Evolutionary conservation across 1,284 basidiomycete genomes (phyloP).

Genomic region (Retiboletus flavoniger): DNA sequence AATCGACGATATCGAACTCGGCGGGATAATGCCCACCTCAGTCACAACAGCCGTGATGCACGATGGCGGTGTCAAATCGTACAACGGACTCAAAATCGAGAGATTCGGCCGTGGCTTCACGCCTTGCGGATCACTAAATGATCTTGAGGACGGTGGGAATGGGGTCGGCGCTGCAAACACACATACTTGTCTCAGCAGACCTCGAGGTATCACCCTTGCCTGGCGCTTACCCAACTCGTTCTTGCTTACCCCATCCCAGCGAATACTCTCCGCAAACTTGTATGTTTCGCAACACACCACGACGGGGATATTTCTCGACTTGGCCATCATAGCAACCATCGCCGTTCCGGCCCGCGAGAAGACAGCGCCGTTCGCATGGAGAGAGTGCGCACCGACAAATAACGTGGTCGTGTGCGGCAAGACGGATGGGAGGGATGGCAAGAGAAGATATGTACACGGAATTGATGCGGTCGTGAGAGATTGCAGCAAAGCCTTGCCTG

Average conservation of each 20-base stretch:
- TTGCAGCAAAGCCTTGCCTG: constrained; percentile 79
- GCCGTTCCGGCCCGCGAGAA: constrained; percentile 95
- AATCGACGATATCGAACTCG: constrained; percentile 79
- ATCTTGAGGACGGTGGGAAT: constrained; percentile 30
- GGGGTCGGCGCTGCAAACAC: constrained; percentile 23
- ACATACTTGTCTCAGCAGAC: constrained; percentile 8
- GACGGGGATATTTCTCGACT: constrained; percentile 86
- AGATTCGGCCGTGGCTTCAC: constrained; percentile 44
- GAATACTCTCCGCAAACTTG: constrained; percentile 94
- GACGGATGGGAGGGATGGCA: constrained; percentile 85
- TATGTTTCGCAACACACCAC: constrained; percentile 98
- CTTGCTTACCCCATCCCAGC: constrained; percentile 92
- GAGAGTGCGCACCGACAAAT: constrained; percentile 89
- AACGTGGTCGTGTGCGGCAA: constrained; percentile 81
- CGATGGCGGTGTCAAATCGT: constrained; percentile 87
- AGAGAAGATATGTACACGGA: constrained; percentile 87
- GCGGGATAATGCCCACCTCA: constrained; percentile 90
- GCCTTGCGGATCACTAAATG: constrained; percentile 3
- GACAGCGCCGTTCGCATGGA: constrained; percentile 93
- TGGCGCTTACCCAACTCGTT: constrained; percentile 81
- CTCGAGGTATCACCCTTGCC: background rate
- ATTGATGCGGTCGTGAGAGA: constrained; percentile 74
- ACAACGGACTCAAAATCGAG: constrained; percentile 80
- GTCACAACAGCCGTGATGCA: constrained; percentile 95
- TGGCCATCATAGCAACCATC: constrained; percentile 94